Evolutionary conservation across 345 rosid species (phyloP).

Genomic region (Angophora floribunda): DNA sequence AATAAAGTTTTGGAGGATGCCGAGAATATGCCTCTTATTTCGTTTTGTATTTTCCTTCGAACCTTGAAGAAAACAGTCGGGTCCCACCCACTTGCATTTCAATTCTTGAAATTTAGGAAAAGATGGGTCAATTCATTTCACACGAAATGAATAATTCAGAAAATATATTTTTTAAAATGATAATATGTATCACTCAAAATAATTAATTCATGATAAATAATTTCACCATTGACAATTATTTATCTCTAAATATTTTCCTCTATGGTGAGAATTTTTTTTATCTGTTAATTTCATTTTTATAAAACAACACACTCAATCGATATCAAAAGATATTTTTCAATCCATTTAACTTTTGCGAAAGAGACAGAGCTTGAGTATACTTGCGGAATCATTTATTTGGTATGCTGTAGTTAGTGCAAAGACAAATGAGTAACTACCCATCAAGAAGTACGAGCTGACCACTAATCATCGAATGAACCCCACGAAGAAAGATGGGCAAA

Average conservation of each 20-base stretch:
- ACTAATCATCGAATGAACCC: background rate
- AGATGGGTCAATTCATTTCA: accelerated
- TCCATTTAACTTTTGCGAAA: background rate
- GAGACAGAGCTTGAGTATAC: background rate
- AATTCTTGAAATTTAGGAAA: background rate
- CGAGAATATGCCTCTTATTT: background rate
- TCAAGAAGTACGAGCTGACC: background rate
- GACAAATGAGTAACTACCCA: background rate
- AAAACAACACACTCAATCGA: background rate
- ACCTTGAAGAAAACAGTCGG: background rate
- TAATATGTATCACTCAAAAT: accelerated
- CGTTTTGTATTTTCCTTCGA: background rate
- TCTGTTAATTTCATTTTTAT: background rate
- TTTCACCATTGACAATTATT: background rate
- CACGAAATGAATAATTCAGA: background rate
- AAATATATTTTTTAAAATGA: background rate
- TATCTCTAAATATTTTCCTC: background rate
- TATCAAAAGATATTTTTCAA: accelerated
- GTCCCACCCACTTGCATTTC: background rate
- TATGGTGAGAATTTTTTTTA: accelerated
- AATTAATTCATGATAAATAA: background rate
- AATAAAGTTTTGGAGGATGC: background rate
- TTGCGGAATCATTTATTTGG: background rate
- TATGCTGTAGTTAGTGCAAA: background rate
- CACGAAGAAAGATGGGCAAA: background rate